Evolutionary conservation across 169 alveolate species (phyloP), one percentile per base, ranked within the genome.

Genomic region (Fabrea salina): DNA sequence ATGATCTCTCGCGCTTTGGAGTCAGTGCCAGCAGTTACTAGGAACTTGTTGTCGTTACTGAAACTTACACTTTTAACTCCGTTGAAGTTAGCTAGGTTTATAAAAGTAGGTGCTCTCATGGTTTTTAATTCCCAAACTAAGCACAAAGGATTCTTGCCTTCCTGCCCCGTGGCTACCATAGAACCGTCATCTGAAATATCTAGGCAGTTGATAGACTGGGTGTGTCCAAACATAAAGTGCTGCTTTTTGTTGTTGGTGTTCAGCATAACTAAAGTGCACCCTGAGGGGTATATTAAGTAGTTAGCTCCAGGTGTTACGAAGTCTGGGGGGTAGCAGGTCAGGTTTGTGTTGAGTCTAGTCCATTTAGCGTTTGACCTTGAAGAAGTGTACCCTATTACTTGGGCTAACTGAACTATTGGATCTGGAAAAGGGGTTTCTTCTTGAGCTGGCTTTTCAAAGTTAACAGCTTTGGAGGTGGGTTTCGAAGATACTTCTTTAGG

Each of bases 11-110:
- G 87, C 57, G 84, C 84, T 56, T 89, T 86, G 25, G 82, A 71
- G 79, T 95, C 98, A 30, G 82, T 71, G 25, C 98, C 98, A 19
- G 86, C 93, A 7, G 95, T 82, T n/a, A 91, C 92, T 19, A 93
- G 75, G 37, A 75, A 84, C 54, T 83, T 75, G 33, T 90, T 76
- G 82, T 91, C 92, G 47, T 82, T 70, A 78, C 91, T 86, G 44
- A 91, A 87, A 1, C 94, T 80, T 33, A 84, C 32, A 54, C 47
- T 64, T 49, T 70, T 41, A 30, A 70, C 25, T 6, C n/a, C 49
- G 37, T 13, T 49, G 13, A 70, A n/a, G 13, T 70, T 44, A 11
- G 50, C 64, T 16, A 70, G 39, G 16, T 59, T 30, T 5, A 70
- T 70, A 25, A 43, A 41, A 19, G 79, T 43, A 16, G 64, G 79